Conservation (phyloP, 2,329 filamentous ascomycete genomes). For the Chaetomium globosum region DNA sequence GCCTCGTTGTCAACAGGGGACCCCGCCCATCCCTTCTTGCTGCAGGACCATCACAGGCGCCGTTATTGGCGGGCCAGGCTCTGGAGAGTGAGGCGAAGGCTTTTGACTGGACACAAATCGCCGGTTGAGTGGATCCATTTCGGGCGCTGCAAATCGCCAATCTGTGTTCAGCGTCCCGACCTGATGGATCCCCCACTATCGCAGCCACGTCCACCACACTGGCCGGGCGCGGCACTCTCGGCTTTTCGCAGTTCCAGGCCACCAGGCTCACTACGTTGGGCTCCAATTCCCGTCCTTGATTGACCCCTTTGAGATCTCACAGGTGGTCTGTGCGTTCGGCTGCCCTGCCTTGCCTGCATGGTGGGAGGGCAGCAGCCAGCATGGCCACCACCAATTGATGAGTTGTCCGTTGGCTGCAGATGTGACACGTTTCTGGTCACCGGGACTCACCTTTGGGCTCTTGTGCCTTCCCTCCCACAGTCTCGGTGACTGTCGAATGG, state of each 20-base stretch:
- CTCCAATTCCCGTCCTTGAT: constrained; percentile 19
- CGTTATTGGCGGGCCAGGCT: constrained; percentile 30
- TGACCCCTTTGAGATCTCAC: not conserved
- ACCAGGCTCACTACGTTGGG: constrained; percentile 18
- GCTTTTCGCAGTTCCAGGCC: constrained; percentile 8
- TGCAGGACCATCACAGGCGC: constrained; percentile 31
- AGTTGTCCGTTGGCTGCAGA: constrained; percentile 27
- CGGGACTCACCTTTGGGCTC: constrained; percentile 14
- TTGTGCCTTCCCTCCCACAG: not conserved
- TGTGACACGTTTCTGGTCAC: constrained; percentile 28
- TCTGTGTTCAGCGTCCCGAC: constrained; percentile 15
- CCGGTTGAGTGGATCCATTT: constrained; percentile 25
- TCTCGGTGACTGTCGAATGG: not conserved
- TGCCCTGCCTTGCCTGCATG: constrained; percentile 25
- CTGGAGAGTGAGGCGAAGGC: constrained; percentile 36
- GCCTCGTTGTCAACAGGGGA: constrained; percentile 32
- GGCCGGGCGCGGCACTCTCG: constrained; percentile 27
- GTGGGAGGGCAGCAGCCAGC: not conserved
- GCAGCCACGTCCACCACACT: constrained; percentile 18
- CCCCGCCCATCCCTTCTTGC: constrained; percentile 26
- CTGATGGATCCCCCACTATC: constrained; percentile 6
- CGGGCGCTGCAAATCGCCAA: constrained; percentile 23
- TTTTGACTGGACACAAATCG: constrained; percentile 32
- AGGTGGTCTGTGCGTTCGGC: constrained; percentile 23
- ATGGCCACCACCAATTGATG: constrained; percentile 26